Evolutionary conservation across 139 green algal genomes (phyloP).

Genomic region (Chlorella sp.): DNA sequence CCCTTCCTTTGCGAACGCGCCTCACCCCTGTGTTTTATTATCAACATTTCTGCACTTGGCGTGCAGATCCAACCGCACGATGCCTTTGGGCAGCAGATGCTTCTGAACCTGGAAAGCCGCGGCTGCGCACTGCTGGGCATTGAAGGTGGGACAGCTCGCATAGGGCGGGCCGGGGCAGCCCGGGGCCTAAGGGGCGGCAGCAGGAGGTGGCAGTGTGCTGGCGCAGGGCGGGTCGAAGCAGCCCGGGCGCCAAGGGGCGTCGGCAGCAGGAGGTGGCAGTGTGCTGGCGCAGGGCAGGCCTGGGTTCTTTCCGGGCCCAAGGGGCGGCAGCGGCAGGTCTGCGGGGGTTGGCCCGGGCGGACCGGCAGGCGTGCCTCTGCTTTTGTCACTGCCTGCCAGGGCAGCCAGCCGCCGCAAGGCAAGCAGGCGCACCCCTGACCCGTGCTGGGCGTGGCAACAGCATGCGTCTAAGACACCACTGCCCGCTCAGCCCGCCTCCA

Average conservation of each 20-base stretch:
- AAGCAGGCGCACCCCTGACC: not conserved
- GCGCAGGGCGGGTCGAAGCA: not conserved
- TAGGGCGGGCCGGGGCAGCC: not conserved
- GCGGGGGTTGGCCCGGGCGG: too few relatives aligned
- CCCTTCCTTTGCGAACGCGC: not conserved
- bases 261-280: not conserved
- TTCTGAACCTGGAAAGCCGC: constrained; percentile 81
- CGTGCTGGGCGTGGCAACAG: not conserved
- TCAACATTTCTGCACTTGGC: too few relatives aligned
- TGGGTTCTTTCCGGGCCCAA: too few relatives aligned
- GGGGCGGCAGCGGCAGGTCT: not conserved
- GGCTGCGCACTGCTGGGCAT: constrained; percentile 87
- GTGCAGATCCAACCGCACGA: constrained; percentile 83
- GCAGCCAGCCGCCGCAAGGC: too few relatives aligned
- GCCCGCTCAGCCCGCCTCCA: not conserved
- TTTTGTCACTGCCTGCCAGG: too few relatives aligned
- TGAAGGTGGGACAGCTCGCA: not conserved
- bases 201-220: not conserved
- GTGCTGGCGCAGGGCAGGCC: too few relatives aligned
- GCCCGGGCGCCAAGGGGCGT: too few relatives aligned
- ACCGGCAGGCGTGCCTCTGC: too few relatives aligned
- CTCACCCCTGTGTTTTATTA: too few relatives aligned
- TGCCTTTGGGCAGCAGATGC: constrained; percentile 91
- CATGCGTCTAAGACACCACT: too few relatives aligned
- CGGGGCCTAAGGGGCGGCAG: not conserved